These are phyloP conservation scores for Aphanomyces stellatus DNA, from an alignment of 352 stramenopile species.

Conservation along the genomic window DNA sequence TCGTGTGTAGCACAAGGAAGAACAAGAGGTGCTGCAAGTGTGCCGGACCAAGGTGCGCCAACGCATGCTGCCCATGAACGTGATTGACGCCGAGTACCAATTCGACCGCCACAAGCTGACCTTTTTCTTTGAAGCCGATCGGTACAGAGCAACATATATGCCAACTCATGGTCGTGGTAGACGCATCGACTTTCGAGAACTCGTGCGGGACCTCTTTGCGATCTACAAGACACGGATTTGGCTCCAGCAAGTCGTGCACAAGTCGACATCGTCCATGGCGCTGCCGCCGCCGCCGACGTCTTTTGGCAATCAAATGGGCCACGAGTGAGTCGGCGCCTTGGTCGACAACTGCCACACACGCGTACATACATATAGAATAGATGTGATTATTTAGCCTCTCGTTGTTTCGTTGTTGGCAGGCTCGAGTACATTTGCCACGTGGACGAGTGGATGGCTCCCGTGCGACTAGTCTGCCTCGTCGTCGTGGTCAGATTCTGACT, in stretches of 20 bases:
- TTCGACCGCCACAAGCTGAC: conserved; percentile 87
- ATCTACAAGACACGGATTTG: conserved; percentile 89
- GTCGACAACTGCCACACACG: too few relatives aligned
- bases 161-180: conserved; percentile 13
- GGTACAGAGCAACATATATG: not conserved
- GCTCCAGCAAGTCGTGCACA: conserved; percentile 68
- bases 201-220: conserved; percentile 84
- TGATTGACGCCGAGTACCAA: conserved; percentile 87
- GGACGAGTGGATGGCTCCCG: not conserved
- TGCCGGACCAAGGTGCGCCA: conserved; percentile 65
- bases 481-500: conserved; percentile 17
- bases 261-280: too few relatives aligned
- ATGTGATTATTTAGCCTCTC: not conserved
- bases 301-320: too few relatives aligned
- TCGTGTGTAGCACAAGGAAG: conserved; percentile 17
- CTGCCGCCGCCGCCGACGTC: too few relatives aligned
- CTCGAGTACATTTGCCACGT: not conserved
- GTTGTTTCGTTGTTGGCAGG: too few relatives aligned
- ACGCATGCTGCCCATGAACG: conserved; percentile 48
- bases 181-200: conserved; percentile 83
- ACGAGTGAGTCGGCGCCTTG: too few relatives aligned
- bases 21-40: conserved; percentile 49
- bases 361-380: too few relatives aligned
- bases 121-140: conserved; percentile 85
- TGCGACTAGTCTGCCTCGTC: not conserved